Percentiles rank a stretch among this genome's conserved stretches.
Evolutionary conservation across 208 protist species (phyloP).

Genomic region (Leishmania guyanensis): DNA sequence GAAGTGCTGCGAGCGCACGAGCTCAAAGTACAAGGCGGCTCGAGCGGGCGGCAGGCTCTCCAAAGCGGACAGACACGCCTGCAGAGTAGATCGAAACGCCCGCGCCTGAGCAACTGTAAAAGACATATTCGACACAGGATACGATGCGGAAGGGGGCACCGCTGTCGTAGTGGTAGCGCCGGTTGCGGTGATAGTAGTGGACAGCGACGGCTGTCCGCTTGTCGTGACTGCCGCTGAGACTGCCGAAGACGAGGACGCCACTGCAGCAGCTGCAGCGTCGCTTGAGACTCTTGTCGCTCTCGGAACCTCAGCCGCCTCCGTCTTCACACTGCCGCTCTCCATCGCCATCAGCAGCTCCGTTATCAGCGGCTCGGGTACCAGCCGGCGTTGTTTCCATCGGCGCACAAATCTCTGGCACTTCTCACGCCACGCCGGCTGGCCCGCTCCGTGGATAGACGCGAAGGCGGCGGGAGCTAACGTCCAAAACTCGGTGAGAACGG

Average conservation of each 20-base stretch:
- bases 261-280: not conserved
- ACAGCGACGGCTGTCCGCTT: slow-evolving; percentile 1
- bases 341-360: slow-evolving; percentile 38
- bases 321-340: slow-evolving; percentile 11
- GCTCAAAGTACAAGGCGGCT: slow-evolving; percentile 51
- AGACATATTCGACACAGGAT: not conserved
- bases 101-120: slow-evolving; percentile 46
- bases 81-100: slow-evolving; percentile 51
- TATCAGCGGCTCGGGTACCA: slow-evolving; percentile 29
- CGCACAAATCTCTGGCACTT: slow-evolving; percentile 55
- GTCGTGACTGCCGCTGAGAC: not conserved
- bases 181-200: not conserved
- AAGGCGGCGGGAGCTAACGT: slow-evolving; percentile 28
- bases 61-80: slow-evolving; percentile 56
- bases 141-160: not conserved
- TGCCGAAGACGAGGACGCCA: not conserved
- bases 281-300: not conserved
- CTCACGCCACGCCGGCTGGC: slow-evolving; percentile 43
- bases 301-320: not conserved
- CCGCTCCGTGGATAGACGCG: slow-evolving; percentile 28
- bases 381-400: slow-evolving; percentile 58
- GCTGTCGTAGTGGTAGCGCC: not conserved
- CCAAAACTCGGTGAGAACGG: slow-evolving; percentile 66
- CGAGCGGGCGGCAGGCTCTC: slow-evolving; percentile 55
- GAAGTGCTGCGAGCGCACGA: slow-evolving; percentile 50